Evolutionary conservation across 129 eudicot genomes (phyloP), one percentile per base, ranked within the genome.

Genomic region (Daucus carota): DNA sequence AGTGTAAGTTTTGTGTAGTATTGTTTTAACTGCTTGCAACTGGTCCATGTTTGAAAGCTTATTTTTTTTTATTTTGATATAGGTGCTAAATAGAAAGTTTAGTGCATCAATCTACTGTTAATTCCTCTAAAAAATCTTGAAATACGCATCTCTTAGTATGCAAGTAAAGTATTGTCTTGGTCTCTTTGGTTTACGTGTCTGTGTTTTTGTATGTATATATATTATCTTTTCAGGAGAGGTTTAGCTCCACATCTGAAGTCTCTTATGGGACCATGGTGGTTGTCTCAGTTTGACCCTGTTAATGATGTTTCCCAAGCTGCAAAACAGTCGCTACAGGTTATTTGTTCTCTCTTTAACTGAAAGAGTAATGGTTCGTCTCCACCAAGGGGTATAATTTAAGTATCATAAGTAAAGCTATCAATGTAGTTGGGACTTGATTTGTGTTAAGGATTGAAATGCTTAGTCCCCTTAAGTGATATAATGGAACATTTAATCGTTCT

Each of bases 231-330:
- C 88, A 94, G 98, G 79, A 87, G 98, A 81, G 96, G 86, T 42
- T 85, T 94, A 84, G 98, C 98, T 82, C 96, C 90, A 33, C 96
- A 94, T 84, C 83, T 94, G 50, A 94, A 91, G 85, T 83, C 88
- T 82, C 78, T 94, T 82, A 91, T 91, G 92, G 98, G 98, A 72
- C 98, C 98, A 12, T 94, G 98, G 98, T 94, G 98, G 98, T 87
- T 86, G 80, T 89, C 97, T 69, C 98, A 94, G 84, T 94, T 94
- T 77, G 98, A 94, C 80, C 74, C 93, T 32, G 82, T 83, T 67
- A 77, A 90, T 86, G 98, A 94, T 86, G 97, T 94, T 83, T 89
- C 98, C 60, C 97, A 89, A 80, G 96, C 97, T 78, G 98, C 98
- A n/a, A 87, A 91, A 76, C 79, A 85, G 69, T 94, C 98, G 75